Base-by-base conservation (phyloP, 202 grass and related monocot species). In the Elaeis oleifera region DNA sequence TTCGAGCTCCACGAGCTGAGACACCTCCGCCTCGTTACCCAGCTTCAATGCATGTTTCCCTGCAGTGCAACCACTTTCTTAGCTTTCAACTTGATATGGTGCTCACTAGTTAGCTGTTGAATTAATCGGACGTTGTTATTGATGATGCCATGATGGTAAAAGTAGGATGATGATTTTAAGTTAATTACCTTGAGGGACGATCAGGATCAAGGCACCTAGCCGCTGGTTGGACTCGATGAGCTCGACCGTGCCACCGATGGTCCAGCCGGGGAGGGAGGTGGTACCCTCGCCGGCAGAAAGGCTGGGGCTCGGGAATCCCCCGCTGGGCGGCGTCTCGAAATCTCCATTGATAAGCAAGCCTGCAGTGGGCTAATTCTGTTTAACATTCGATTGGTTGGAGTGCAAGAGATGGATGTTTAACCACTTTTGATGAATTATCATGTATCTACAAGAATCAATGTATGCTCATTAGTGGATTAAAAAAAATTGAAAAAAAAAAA, bases 191-290 rank as follows among this genome's bases (percentile, higher is more conserved):
- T 99, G 77, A 54, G 95, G 95, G 56, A 99, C 95, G 48, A 99
- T 94, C 49, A 99, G 82, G 24, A 99, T 94, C 88, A 99, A 94
- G 82, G 85, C 88, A 61, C 95, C 95, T 78, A 90, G 95, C 55
- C 83, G 76, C 72, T 99, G 95, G 48, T 85, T 85, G 50, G 83
- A 70, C 18, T 89, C 89, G 65, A 99, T 71, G 56, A 99, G 82
- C 69, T 99, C 95, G 14, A 99, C 88, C 0, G 85, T 89, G 59
- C 95, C 88, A 65, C 94, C 94, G 65, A 94, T 87, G 13, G 59
- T 89, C 95, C 95, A 99, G 13, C 78, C 56, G n/a, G 95, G 85
- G 55, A 99, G 76, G 26, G 88, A 78, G 14, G 84, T 67, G 50
- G 77, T 72, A 16, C 80, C 95, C 21, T 94, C 95, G 51, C 88